These are phyloP conservation scores for Xylaria polymorpha DNA, from an alignment of 2,329 filamentous ascomycete species.

Conservation along the genomic window DNA sequence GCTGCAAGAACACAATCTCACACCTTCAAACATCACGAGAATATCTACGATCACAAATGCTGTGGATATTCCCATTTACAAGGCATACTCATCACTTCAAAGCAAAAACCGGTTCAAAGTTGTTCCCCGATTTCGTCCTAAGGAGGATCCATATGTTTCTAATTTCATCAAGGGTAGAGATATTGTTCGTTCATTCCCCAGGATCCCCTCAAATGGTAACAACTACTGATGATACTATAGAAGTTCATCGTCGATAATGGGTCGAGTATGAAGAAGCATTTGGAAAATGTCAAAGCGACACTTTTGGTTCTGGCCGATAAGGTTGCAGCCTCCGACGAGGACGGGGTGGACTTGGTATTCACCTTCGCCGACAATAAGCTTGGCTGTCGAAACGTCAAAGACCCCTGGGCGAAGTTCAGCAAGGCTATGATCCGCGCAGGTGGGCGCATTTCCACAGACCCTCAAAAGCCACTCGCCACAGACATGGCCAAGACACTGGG, in stretches of 20 bases:
- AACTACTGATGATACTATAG: neutral
- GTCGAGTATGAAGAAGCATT: neutral
- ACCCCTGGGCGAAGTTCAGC: slow-evolving; percentile 12
- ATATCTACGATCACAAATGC: neutral
- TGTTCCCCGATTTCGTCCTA: neutral
- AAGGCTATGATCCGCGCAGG: slow-evolving; percentile 12
- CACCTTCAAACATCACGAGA: neutral
- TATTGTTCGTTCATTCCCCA: neutral
- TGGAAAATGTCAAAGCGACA: neutral
- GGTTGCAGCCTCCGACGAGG: neutral
- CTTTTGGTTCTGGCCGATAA: neutral
- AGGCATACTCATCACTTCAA: neutral
- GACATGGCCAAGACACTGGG: slow-evolving; percentile 22
- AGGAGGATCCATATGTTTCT: neutral
- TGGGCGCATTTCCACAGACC: slow-evolving; percentile 2
- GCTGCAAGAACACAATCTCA: neutral
- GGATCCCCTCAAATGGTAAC: too few species aligned
- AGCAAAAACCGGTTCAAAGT: neutral
- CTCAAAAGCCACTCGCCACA: slow-evolving; percentile 11
- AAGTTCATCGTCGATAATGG: neutral
- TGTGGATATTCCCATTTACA: neutral
- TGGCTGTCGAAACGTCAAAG: slow-evolving; percentile 19
- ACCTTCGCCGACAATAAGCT: slow-evolving; percentile 26
- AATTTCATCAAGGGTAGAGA: neutral
- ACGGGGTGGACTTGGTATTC: slow-evolving; percentile 19